Evolutionary conservation across 2,329 filamentous ascomycete genomes (phyloP), one percentile per base, ranked within the genome.

Genomic region (Clonostachys rhizophaga): DNA sequence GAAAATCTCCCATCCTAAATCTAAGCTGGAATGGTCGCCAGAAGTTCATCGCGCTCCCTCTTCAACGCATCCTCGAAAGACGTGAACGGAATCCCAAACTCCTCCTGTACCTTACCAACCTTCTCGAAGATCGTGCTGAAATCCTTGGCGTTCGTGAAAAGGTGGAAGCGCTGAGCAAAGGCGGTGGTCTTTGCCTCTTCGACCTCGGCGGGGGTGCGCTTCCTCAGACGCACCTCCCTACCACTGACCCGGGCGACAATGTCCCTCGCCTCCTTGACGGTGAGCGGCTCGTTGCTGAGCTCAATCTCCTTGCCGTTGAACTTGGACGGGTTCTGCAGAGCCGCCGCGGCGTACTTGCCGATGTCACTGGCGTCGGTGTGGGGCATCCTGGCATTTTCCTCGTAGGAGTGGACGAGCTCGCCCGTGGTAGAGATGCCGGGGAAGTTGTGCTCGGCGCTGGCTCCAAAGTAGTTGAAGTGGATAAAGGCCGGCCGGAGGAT

Each of bases 401-500:
- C 33, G 20, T 53, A 54, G 2, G 45, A 40, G 30, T 65, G 55
- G 14, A 55, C 61, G 0, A 68, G 52, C 42, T 59, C 58, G 0
- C 59, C 62, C 3, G 56, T 48, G 1, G 47, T 51, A 2, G 60
- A 11, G 9, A 68, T 59, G 1, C 46, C 43, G 0, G 63, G 61
- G 6, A 58, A 66, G 52, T 68, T 67, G 0, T 17, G 13, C 5
- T 34, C 6, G 5, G 43, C 46, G 6, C 45, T 34, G 1, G 63
- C 60, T 3, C 58, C 5, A 10, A 60, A 40, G 49, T 56, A 62
- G 42, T 67, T 59, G 35, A 54, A 42, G 37, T 60, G 55, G 9
- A 66, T 56, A 24, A 62, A 49, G 0, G 52, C 54, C 0, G 65
- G 64, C 2, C 63, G 59, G 12, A 68, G 52, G 42, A 68, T 64